Evolutionary conservation across 805 yeast genomes (phyloP).

Genomic region (Candida patagonica): DNA sequence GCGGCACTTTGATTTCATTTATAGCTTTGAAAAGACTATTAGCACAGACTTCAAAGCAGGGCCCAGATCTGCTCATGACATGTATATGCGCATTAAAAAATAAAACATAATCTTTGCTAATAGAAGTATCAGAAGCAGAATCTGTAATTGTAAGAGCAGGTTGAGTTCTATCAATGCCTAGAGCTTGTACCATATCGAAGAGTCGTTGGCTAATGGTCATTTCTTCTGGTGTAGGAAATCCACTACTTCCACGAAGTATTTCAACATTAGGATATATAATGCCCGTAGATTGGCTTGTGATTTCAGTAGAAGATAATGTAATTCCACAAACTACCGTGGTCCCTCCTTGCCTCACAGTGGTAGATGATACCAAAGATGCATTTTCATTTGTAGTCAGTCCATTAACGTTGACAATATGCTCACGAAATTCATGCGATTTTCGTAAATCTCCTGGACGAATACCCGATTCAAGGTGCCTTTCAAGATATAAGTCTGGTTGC

Average conservation of each 20-base stretch:
- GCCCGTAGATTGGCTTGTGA: constrained; percentile 6
- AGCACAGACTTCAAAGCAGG: constrained; percentile 70
- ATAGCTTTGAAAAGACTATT: constrained; percentile 58
- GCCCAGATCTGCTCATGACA: constrained; percentile 75
- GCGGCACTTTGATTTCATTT: constrained; percentile 51
- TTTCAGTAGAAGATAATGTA: constrained; percentile 15
- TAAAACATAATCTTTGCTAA: constrained; percentile 30
- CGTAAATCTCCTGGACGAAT: constrained; percentile 63
- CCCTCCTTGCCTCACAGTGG: constrained; percentile 60
- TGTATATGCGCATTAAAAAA: constrained; percentile 65
- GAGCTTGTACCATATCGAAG: constrained; percentile 47
- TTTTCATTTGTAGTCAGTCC: constrained; percentile 16
- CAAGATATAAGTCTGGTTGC: constrained; percentile 76
- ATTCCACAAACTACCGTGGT: constrained; percentile 54
- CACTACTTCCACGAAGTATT: constrained; percentile 29
- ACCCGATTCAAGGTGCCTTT: constrained; percentile 67
- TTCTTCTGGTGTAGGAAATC: constrained; percentile 21
- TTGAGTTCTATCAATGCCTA: constrained; percentile 25
- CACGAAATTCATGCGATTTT: constrained; percentile 61
- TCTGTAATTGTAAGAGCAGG: constrained; percentile 37
- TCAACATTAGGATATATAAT: constrained; percentile 20
- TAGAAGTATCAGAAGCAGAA: constrained; percentile 20
- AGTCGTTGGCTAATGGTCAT: constrained; percentile 38
- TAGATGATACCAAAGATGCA: constrained; percentile 48
- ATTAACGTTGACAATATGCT: constrained; percentile 33